Evolutionary conservation across 2,329 filamentous ascomycete species (phyloP).

Genomic region (Mycosphaerella sp.): DNA sequence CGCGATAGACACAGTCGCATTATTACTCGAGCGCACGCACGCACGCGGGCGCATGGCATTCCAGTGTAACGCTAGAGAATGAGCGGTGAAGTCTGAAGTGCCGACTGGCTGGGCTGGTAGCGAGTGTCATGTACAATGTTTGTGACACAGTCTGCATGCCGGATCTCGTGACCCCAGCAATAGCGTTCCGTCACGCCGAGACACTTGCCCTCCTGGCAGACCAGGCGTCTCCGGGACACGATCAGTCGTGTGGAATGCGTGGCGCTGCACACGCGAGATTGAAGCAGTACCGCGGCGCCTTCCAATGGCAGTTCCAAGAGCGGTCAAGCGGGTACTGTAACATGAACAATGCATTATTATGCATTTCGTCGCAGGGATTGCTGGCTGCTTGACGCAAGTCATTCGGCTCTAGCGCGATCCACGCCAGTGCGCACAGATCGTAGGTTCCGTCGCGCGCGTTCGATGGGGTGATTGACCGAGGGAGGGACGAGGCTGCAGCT

Average conservation of each 20-base stretch:
- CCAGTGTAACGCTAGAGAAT: constrained; percentile 19
- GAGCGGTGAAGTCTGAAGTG: constrained; percentile 25
- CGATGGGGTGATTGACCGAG: constrained; percentile 4
- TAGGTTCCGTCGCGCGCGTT: constrained; percentile 16
- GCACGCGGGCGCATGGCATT: constrained; percentile 17
- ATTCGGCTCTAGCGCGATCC: constrained; percentile 18
- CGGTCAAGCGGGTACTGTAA: constrained; percentile 10
- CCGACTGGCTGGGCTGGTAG: constrained; percentile 22
- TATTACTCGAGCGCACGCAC: constrained; percentile 13
- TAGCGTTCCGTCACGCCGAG: neutral
- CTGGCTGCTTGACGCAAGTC: constrained; percentile 27
- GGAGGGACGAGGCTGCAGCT: neutral
- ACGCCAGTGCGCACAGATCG: constrained; percentile 22
- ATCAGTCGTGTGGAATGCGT: constrained; percentile 6
- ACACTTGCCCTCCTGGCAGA: neutral
- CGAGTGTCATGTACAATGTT: constrained; percentile 19
- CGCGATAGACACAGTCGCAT: neutral
- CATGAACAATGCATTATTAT: constrained; percentile 21
- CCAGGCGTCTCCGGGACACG: neutral
- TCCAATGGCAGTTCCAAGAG: constrained; percentile 1
- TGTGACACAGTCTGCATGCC: constrained; percentile 6
- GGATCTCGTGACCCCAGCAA: neutral
- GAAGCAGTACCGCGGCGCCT: neutral
- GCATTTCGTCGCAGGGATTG: constrained; percentile 15
- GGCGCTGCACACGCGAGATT: neutral